Evolutionary conservation across 148 eudicot species (phyloP).

Genomic region (Selenicereus undatus): DNA sequence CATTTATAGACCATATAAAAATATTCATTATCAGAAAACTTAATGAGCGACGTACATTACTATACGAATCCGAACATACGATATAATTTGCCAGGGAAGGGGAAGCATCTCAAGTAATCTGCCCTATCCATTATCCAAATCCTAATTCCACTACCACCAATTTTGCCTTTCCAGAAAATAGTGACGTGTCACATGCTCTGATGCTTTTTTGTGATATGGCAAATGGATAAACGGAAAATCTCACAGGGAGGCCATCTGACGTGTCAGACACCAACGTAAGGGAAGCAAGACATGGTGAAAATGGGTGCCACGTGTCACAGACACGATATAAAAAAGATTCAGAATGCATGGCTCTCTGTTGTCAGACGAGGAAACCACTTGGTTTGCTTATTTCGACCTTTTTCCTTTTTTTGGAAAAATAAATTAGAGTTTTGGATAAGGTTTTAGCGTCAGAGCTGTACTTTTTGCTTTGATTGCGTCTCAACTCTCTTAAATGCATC

Average conservation of each 20-base stretch:
- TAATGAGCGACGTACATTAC: no score
- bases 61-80: no score
- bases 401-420: no score
- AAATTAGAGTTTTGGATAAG: no score
- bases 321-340: conserved; percentile 1
- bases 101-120: not conserved
- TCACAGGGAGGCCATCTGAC: conserved; percentile 3
- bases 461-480: no score
- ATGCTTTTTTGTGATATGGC: conserved; percentile 25
- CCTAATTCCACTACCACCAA: not conserved
- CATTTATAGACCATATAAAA: no score
- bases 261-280: conserved; percentile 17
- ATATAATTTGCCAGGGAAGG: no score
- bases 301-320: conserved; percentile 29
- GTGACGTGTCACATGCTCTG: conserved; percentile 21
- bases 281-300: conserved; percentile 20
- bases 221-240: conserved; percentile 30
- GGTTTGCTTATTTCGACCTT: not conserved
- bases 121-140: not conserved
- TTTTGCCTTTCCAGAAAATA: not conserved
- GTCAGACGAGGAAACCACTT: conserved; percentile 23
- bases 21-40: no score
- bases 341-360: conserved; percentile 11
- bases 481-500: no score
- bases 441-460: no score